Percentiles rank a stretch among this genome's conserved stretches.
Evolutionary conservation across 805 yeast genomes (phyloP).

Genomic region (Kodamaea kaohsiungensis): DNA sequence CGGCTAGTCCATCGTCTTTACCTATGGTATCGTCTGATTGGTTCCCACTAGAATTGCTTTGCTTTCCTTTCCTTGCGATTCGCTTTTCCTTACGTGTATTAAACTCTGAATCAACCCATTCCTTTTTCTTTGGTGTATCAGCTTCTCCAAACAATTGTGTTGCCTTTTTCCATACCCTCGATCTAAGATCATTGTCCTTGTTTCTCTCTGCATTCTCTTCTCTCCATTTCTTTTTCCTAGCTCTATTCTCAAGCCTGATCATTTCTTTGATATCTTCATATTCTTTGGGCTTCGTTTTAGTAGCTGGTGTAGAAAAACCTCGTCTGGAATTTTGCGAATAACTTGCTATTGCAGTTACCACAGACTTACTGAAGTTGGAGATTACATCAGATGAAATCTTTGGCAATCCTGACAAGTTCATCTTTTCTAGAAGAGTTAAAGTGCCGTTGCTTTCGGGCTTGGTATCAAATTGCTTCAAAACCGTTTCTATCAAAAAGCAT

Average conservation of each 20-base stretch:
- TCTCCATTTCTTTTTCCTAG: constrained; percentile 81
- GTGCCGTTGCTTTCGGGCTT: not conserved
- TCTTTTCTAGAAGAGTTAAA: not conserved
- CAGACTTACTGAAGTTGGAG: constrained; percentile 9
- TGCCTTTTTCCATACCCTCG: constrained; percentile 77
- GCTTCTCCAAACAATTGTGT: constrained; percentile 60
- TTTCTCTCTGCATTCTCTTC: constrained; percentile 77
- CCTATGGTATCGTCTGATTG: not conserved
- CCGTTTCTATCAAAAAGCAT: constrained; percentile 24
- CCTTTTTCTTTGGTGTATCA: constrained; percentile 51
- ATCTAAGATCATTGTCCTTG: constrained; percentile 83
- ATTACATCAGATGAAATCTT: constrained; percentile 10
- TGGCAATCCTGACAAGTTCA: constrained; percentile 7
- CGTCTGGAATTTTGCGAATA: constrained; percentile 19
- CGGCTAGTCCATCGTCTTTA: constrained; percentile 18
- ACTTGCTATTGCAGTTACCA: constrained; percentile 11
- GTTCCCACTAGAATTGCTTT: not conserved
- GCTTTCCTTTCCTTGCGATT: constrained; percentile 22
- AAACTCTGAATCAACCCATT: constrained; percentile 80
- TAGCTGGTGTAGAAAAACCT: constrained; percentile 23
- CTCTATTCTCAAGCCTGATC: constrained; percentile 67
- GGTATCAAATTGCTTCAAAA: constrained; percentile 19
- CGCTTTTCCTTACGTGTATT: constrained; percentile 63
- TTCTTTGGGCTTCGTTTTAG: constrained; percentile 20
- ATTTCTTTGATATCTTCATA: constrained; percentile 52